Base-by-base conservation (phyloP, 352 stramenopile species). In the Phytopythium sindhum region DNA sequence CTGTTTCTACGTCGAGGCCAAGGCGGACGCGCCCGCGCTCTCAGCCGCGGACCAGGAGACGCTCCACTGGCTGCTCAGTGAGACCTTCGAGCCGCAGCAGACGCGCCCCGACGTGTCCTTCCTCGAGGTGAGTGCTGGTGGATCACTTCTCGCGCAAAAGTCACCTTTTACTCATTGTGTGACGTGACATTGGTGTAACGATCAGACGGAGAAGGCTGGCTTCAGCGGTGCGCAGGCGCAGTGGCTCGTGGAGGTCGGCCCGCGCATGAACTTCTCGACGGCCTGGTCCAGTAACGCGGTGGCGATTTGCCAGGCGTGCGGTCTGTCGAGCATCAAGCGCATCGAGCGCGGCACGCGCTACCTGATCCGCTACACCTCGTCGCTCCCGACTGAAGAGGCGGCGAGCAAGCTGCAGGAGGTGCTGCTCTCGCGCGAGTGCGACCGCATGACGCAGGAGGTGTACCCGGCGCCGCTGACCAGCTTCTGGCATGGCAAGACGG, bases 371-470 rank as follows among this genome's bases (percentile, higher is more conserved):
- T 89, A 78, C 70, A 75, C 75, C 39, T 42, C 65, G 14, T 45
- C 65, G 2, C 72, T 70, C 58, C 56, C 92, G 11, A 66, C 62
- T 24, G 69, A 73, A 9, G 70, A 86, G 41, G 75, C 67, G 5
- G 33, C 72, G 3, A 69, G 79, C 48, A 78, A 69, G 51, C 58
- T 92, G 17, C 57, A 95, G 60, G 64, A 78, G 8, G 73, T 71
- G 23, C 68, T 90, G 33, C 70, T 99, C 0, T 66, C 86, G 28
- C 68, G 62, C 7, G 74, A 97, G 65, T 86, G 99, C 60, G 86
- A 95, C 65, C 88, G 97, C 57, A 99, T 99, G 98, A 99, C 98
- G n/a, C 97, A 99, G 80, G 64, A 95, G 62, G 88, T 98, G 64
- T 99, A 99, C 71, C 35, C 76, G 1, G 68, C 77, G 67, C 86